Conservation (phyloP, 2,329 filamentous ascomycete genomes). For the Hypoxylon sp. region DNA sequence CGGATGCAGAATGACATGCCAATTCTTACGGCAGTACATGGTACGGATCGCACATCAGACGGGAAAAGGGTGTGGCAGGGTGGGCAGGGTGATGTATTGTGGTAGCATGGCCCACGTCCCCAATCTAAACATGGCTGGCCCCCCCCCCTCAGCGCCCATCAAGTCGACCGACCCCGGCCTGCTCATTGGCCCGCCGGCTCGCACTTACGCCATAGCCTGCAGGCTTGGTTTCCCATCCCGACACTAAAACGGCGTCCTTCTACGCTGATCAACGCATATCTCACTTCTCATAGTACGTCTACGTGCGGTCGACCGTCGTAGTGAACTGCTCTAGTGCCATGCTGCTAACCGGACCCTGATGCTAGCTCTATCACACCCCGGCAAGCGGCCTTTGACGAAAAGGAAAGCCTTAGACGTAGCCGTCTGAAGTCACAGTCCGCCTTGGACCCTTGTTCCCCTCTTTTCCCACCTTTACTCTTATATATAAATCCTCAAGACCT, state of each 20-base stretch:
- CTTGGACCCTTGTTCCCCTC: constrained; percentile 25
- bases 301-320: constrained; percentile 22
- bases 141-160: no score
- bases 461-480: constrained; percentile 23
- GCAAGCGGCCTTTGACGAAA: constrained; percentile 17
- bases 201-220: constrained; percentile 42
- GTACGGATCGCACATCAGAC: background rate
- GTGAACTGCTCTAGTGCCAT: constrained; percentile 7
- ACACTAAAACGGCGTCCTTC: constrained; percentile 38
- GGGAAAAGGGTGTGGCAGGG: constrained; percentile 3
- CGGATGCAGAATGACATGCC: constrained; percentile 39
- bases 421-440: constrained; percentile 39
- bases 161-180: constrained; percentile 35
- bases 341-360: constrained; percentile 24
- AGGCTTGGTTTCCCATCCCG: constrained; percentile 36
- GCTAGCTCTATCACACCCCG: constrained; percentile 28
- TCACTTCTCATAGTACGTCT: constrained; percentile 22
- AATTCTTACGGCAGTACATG: constrained; percentile 18
- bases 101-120: constrained; percentile 18
- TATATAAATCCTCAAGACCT: constrained; percentile 35
- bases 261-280: constrained; percentile 41
- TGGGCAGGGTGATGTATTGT: constrained; percentile 17
- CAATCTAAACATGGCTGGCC: constrained; percentile 29
- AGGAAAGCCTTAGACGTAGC: constrained; percentile 12
- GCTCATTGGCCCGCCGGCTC: constrained; percentile 40